Evolutionary conservation across 139 green algal species (phyloP).

Genomic region (Desmodesmus armatus): DNA sequence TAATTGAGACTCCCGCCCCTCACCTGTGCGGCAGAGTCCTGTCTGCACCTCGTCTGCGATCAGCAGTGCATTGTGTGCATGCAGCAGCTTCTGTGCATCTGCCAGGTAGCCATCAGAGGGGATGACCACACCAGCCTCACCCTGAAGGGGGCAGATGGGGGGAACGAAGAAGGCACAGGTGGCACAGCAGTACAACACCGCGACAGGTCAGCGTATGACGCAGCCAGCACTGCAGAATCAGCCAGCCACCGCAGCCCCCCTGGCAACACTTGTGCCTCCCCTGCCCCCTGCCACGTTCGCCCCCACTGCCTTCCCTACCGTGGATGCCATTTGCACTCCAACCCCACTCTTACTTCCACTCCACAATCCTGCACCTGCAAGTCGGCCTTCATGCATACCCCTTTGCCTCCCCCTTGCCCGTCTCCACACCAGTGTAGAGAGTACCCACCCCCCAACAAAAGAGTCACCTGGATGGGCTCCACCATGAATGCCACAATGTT

Average conservation of each 20-base stretch:
- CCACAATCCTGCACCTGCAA: too few species aligned
- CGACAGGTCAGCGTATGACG: neutral
- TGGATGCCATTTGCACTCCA: too few species aligned
- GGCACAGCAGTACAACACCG: too few species aligned
- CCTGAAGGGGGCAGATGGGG: conserved; percentile 59
- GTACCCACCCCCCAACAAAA: too few species aligned
- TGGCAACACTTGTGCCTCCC: neutral
- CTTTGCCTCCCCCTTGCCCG: too few species aligned
- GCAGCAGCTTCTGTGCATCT: conserved; percentile 78
- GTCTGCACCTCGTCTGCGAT: conserved; percentile 94
- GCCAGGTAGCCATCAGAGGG: conserved; percentile 92
- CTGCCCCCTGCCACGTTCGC: too few species aligned
- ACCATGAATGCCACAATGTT: conserved; percentile 98
- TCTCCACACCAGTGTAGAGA: too few species aligned
- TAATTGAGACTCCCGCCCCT: too few species aligned
- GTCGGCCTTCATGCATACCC: too few species aligned
- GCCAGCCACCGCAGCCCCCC: neutral
- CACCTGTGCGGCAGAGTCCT: conserved; percentile 41
- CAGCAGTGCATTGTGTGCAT: conserved; percentile 92
- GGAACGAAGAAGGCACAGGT: neutral
- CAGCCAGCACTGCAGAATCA: neutral
- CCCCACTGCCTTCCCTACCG: too few species aligned
- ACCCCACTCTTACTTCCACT: too few species aligned
- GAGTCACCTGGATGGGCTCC: conserved; percentile 96
- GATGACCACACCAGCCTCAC: conserved; percentile 94